phyloP scores from a whole-genome alignment of 352 stramenopile genomes.

The Thalassiosira oceanica region DNA sequence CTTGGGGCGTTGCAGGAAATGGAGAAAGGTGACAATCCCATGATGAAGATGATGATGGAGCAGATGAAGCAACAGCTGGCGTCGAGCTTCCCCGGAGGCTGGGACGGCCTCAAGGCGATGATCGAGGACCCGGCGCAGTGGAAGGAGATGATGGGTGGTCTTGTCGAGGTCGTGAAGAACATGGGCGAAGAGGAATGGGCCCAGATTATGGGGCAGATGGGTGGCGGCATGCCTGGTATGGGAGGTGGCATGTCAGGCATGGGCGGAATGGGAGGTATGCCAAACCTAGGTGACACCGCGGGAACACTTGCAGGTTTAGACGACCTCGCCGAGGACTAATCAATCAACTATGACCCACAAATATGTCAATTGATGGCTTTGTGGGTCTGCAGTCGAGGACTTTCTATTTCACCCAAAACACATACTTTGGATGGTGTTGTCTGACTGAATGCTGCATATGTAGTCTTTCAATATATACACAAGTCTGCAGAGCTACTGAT shows the following conservation, averaged over 20 bases:
- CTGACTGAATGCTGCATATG: no score
- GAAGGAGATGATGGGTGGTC: constrained; percentile 31
- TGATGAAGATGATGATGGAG: constrained; percentile 45
- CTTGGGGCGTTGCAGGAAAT: constrained; percentile 17
- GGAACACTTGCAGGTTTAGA: constrained; percentile 24
- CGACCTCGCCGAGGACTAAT: constrained; percentile 25
- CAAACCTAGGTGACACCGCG: constrained; percentile 13
- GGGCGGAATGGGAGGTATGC: constrained; percentile 14
- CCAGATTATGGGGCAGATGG: constrained; percentile 24
- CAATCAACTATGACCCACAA: no score
- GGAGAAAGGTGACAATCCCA: constrained; percentile 41
- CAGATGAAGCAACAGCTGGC: constrained; percentile 31
- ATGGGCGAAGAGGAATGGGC: constrained; percentile 34
- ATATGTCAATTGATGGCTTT: no score
- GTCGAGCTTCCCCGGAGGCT: constrained; percentile 13
- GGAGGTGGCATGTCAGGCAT: not conserved
- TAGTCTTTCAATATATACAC: no score
- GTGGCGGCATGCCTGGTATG: not conserved
- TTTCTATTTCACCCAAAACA: no score
- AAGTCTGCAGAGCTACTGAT: no score
- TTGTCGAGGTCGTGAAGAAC: constrained; percentile 27
- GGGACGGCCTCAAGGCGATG: constrained; percentile 27
- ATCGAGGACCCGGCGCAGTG: constrained; percentile 22
- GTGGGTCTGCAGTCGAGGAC: no score
- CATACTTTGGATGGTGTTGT: no score